These are phyloP conservation scores for Lipomyces yamanashiensis DNA, from an alignment of 805 yeast species.

Conservation along the genomic window DNA sequence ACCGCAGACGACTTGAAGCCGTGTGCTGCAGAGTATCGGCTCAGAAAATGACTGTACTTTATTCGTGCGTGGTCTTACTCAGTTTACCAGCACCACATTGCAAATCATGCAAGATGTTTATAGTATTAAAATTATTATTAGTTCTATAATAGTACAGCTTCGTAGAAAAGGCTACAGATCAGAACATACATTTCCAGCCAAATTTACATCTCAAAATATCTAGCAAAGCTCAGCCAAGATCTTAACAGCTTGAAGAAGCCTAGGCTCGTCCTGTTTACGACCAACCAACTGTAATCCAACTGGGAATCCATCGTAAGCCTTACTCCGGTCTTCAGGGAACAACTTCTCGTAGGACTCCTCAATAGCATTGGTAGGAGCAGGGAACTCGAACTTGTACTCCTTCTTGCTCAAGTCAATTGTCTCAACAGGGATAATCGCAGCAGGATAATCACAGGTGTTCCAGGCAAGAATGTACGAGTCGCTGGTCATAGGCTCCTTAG, in stretches of 20 bases:
- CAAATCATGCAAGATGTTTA: no score
- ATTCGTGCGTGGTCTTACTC: no score
- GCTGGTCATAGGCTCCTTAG: constrained; percentile 34
- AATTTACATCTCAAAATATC: neutral
- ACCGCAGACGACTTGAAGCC: no score
- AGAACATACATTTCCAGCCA: neutral
- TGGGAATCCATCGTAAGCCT: constrained; percentile 37
- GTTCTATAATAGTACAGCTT: neutral
- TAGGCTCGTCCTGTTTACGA: constrained; percentile 37
- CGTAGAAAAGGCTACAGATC: neutral
- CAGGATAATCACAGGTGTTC: constrained; percentile 38
- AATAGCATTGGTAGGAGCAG: constrained; percentile 22
- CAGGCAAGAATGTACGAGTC: constrained; percentile 33
- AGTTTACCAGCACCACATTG: no score
- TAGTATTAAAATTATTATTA: no score
- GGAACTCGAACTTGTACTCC: constrained; percentile 34
- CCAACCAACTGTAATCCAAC: constrained; percentile 40
- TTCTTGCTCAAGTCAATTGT: constrained; percentile 25
- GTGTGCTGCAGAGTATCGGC: no score
- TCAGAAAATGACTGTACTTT: no score
- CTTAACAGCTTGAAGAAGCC: constrained; percentile 26
- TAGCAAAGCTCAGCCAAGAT: constrained; percentile 9
- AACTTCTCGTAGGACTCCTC: constrained; percentile 28
- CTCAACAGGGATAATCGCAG: constrained; percentile 34
- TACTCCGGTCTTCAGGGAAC: constrained; percentile 29